Evolutionary conservation across 2,329 filamentous ascomycete genomes (phyloP).

Genomic region (Fusarium sp.): DNA sequence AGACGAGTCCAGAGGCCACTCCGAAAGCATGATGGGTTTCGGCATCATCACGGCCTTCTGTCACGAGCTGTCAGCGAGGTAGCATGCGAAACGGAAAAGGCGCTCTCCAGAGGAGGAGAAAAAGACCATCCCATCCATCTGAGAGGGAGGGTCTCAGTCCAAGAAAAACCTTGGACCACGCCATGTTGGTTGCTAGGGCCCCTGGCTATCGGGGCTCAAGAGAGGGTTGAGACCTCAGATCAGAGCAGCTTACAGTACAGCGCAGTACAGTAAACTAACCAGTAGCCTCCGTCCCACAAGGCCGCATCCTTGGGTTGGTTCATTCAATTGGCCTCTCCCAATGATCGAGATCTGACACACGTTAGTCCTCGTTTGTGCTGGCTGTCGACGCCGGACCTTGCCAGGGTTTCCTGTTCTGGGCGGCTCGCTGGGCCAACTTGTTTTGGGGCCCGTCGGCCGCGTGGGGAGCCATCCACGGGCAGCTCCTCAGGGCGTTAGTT

Average conservation of each 20-base stretch:
- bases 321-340: constrained; percentile 37
- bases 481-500: neutral
- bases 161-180: constrained; percentile 29
- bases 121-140: neutral
- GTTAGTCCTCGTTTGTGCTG: constrained; percentile 31
- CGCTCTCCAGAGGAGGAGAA: neutral
- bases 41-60: constrained; percentile 32
- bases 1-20: constrained; percentile 2
- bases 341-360: constrained; percentile 39
- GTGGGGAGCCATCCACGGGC: neutral
- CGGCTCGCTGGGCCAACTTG: constrained; percentile 8
- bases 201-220: constrained; percentile 11
- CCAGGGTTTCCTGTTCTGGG: constrained; percentile 25
- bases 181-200: constrained; percentile 18
- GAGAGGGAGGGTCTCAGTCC: neutral
- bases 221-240: neutral
- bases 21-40: constrained; percentile 31
- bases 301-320: constrained; percentile 32
- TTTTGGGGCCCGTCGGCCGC: constrained; percentile 1
- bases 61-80: constrained; percentile 23
- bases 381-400: constrained; percentile 1
- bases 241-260: constrained; percentile 1
- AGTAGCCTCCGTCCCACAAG: constrained; percentile 29
- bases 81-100: constrained; percentile 14
- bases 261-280: neutral